phyloP scores from a whole-genome alignment of 805 yeast species.

The Priceomyces medius region DNA sequence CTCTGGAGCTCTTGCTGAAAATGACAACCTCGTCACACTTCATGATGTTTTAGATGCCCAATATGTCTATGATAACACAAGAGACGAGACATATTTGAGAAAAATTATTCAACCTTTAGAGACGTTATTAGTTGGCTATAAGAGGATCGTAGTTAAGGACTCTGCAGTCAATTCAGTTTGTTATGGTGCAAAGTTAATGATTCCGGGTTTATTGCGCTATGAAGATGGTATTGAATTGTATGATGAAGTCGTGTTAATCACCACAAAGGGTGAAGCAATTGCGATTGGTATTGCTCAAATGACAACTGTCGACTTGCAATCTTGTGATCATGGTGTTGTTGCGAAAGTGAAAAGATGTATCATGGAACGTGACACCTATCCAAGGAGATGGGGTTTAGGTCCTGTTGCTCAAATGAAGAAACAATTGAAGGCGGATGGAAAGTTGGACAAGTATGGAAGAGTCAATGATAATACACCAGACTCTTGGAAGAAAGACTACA shows the following conservation, averaged over 20 bases:
- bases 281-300: conserved; percentile 98
- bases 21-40: conserved; percentile 87
- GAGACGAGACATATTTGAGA: conserved; percentile 95
- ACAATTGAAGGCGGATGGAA: conserved; percentile 95
- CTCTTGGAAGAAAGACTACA: conserved; percentile 84
- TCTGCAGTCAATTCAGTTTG: conserved; percentile 98
- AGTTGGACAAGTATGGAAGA: conserved; percentile 94
- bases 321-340: conserved; percentile 98
- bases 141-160: conserved; percentile 90
- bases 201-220: conserved; percentile 95
- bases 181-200: conserved; percentile 98
- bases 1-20: conserved; percentile 92
- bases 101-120: conserved; percentile 93
- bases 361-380: conserved; percentile 98
- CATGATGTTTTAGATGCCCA: conserved; percentile 99
- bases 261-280: conserved; percentile 99
- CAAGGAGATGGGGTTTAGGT: conserved; percentile 99
- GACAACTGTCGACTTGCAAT: conserved; percentile 95
- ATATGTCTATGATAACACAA: conserved; percentile 94
- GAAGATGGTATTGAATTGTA: conserved; percentile 96
- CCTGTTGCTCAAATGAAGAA: conserved; percentile 98
- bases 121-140: conserved; percentile 88
- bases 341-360: conserved; percentile 99
- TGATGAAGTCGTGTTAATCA: conserved; percentile 96
- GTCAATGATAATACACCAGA: conserved; percentile 91